These are phyloP conservation scores for Colletotrichum lindemuthianum DNA, from an alignment of 2,329 filamentous ascomycete species.

Conservation along the genomic window DNA sequence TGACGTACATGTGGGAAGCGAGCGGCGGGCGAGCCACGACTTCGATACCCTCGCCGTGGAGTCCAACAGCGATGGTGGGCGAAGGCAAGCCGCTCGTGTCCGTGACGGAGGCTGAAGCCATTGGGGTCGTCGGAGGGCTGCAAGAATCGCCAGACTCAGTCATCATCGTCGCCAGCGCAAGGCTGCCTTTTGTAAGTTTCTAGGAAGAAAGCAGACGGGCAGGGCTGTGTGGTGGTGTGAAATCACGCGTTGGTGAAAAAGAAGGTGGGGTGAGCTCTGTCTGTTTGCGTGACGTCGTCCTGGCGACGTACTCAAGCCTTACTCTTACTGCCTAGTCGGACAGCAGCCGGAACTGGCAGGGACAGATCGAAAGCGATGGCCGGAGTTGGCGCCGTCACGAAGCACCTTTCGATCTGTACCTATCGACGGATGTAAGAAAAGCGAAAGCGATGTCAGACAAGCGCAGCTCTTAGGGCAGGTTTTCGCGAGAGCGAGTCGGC, in stretches of 20 bases:
- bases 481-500: slow-evolving; percentile 17
- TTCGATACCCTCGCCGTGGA: slow-evolving; percentile 31
- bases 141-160: slow-evolving; percentile 13
- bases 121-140: slow-evolving; percentile 30
- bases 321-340: not conserved
- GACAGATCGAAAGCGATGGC: not conserved
- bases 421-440: slow-evolving; percentile 5
- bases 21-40: slow-evolving; percentile 43
- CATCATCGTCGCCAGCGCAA: slow-evolving; percentile 17
- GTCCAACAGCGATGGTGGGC: slow-evolving; percentile 33
- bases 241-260: slow-evolving; percentile 18
- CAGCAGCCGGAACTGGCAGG: too few relatives aligned
- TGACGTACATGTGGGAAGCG: slow-evolving; percentile 55
- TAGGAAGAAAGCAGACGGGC: not conserved
- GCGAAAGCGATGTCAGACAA: slow-evolving; percentile 17
- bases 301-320: slow-evolving; percentile 1
- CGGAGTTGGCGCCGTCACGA: slow-evolving; percentile 10
- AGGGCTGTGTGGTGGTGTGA: not conserved
- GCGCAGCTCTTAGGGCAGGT: not conserved
- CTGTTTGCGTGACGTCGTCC: too few relatives aligned
- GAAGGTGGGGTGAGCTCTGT: slow-evolving; percentile 7
- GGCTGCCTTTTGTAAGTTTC: not conserved
- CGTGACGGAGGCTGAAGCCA: slow-evolving; percentile 24
- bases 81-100: slow-evolving; percentile 26
- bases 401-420: not conserved